phyloP scores from a whole-genome alignment of 495 filamentous ascomycete species.

The Friedmanniomyces simplex region DNA sequence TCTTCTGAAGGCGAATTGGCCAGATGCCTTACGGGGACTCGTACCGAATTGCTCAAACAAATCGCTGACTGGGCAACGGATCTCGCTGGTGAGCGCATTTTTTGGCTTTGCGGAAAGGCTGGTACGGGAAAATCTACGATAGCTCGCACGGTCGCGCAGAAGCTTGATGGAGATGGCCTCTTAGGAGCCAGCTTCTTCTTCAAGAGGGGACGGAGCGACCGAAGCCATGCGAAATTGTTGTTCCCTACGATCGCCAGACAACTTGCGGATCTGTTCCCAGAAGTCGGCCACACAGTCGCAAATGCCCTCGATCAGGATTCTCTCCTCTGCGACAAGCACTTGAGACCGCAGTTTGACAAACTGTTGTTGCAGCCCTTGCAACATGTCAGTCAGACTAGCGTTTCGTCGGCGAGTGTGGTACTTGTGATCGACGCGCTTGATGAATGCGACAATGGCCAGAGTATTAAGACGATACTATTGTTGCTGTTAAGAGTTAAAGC shows the following conservation, averaged over 20 bases:
- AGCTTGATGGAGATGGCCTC: background rate
- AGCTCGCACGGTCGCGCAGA: slow-evolving; percentile 21
- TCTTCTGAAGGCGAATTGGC: background rate
- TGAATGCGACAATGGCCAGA: slow-evolving; percentile 25
- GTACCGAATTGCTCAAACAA: slow-evolving; percentile 21
- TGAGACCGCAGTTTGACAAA: background rate
- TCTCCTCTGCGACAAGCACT: background rate
- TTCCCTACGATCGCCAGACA: slow-evolving; percentile 21
- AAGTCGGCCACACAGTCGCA: background rate
- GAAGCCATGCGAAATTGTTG: slow-evolving; percentile 17
- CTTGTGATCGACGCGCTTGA: slow-evolving; percentile 27
- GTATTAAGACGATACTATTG: slow-evolving; percentile 13
- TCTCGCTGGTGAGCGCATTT: slow-evolving; percentile 13
- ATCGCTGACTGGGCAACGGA: slow-evolving; percentile 22
- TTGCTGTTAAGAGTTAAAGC: slow-evolving; percentile 8
- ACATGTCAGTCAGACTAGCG: background rate
- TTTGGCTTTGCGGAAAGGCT: slow-evolving; percentile 30
- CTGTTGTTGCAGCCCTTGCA: background rate
- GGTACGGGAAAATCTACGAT: slow-evolving; percentile 31
- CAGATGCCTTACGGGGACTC: slow-evolving; percentile 20
- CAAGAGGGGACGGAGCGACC: slow-evolving; percentile 18
- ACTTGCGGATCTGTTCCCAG: background rate
- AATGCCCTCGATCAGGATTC: background rate
- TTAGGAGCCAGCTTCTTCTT: slow-evolving; percentile 29
- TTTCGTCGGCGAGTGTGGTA: slow-evolving; percentile 13